phyloP scores from a whole-genome alignment of 768 basidiomycete species.

The Phaeolepiota aurea region DNA sequence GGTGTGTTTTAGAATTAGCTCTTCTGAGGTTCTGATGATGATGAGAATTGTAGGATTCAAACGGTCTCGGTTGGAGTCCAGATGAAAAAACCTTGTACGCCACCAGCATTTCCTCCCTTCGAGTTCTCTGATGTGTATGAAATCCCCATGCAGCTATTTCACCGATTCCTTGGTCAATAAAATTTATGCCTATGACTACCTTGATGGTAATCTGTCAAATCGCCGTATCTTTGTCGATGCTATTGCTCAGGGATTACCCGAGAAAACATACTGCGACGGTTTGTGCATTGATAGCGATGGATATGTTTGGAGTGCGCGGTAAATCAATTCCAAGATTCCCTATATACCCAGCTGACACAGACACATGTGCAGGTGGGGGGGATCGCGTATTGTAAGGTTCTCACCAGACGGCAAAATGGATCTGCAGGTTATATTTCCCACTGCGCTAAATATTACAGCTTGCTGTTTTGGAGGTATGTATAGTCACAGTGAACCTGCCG shows the following conservation, averaged over 20 bases:
- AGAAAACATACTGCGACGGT: slow-evolving; percentile 53
- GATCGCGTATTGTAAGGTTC: slow-evolving; percentile 50
- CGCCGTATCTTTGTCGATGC: slow-evolving; percentile 52
- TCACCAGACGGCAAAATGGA: slow-evolving; percentile 45
- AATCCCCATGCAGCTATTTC: slow-evolving; percentile 51
- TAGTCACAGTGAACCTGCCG: too few species aligned
- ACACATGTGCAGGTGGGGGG: slow-evolving; percentile 45
- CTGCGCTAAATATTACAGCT: slow-evolving; percentile 55
- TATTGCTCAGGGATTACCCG: slow-evolving; percentile 39
- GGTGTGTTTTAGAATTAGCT: slow-evolving; percentile 26
- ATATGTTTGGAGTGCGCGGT: slow-evolving; percentile 58
- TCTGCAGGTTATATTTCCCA: slow-evolving; percentile 49
- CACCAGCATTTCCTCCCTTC: slow-evolving; percentile 1
- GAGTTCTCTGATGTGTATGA: slow-evolving; percentile 5
- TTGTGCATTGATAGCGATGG: slow-evolving; percentile 59
- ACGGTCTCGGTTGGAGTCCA: slow-evolving; percentile 58
- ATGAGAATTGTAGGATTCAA: slow-evolving; percentile 38
- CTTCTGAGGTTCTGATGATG: slow-evolving; percentile 1
- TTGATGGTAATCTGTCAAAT: slow-evolving; percentile 46
- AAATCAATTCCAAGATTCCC: slow-evolving; percentile 6
- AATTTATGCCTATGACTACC: slow-evolving; percentile 63
- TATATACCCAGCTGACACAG: slow-evolving; percentile 6
- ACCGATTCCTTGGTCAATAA: slow-evolving; percentile 59
- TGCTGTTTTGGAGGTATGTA: slow-evolving; percentile 60
- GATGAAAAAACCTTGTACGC: slow-evolving; percentile 54